Evolutionary conservation across 2,329 filamentous ascomycete species (phyloP), one percentile per base, ranked within the genome.

Genomic region (Orbilia quercus): DNA sequence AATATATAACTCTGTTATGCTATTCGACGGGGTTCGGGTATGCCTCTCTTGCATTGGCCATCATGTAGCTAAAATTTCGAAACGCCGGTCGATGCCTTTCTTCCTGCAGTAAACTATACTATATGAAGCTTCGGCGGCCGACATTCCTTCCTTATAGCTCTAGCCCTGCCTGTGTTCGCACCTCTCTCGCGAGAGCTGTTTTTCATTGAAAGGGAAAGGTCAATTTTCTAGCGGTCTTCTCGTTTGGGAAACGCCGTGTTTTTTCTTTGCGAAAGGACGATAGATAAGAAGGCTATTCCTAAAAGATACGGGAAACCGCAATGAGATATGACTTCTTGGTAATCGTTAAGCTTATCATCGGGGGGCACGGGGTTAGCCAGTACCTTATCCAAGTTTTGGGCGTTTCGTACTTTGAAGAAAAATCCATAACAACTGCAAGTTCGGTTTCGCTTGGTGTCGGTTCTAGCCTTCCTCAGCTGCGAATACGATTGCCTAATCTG

Each of bases 291-390:
- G 45, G 34, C 51, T 57, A 57, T 57, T 11, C 53, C 36, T 2
- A 54, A 42, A 38, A 20, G 50, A 47, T 23, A 25, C n/a, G 18
- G 23, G n/a, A n/a, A 6, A 40, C 11, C 36, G 28, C 28, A 31
- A 31, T 31, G 28, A 31, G 28, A 31, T 31, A 9, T 31, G n/a
- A 14, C 5, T 45, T 40, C 22, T 66, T 58, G 63, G 45, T 67
- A 55, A 67, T 48, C 25, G 45, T 53, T 45, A 67, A 67, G 53
- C 63, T 67, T 67, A 67, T 67, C 63, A 59, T 20, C 9, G 22
- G 18, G 25, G 36, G 47, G 18, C 0, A 64, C 28, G 60, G 60
- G 48, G 48, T 31, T 28, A 22, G 23, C 47, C 34, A 31, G 28
- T 54, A 54, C 44, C 53, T 67, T 67, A 58, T 58, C 63, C 47